phyloP scores from a whole-genome alignment of 805 yeast species.

The Kodamaea laetipori region DNA sequence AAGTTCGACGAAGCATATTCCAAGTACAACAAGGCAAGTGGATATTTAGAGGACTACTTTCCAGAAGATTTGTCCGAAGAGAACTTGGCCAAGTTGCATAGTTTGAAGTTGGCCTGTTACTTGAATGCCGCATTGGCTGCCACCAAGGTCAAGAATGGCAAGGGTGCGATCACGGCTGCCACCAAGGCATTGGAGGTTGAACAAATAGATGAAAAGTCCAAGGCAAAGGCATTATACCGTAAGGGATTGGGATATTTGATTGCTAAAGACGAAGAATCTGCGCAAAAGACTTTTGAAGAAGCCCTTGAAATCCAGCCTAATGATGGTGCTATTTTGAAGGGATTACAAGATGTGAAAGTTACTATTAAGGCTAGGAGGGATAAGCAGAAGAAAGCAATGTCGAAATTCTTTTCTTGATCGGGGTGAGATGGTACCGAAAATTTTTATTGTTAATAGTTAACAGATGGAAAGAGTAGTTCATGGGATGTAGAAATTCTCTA shows the following conservation, averaged over 20 bases:
- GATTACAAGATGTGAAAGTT: conserved; percentile 59
- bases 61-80: conserved; percentile 68
- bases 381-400: conserved; percentile 72
- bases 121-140: conserved; percentile 77
- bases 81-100: conserved; percentile 50
- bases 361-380: conserved; percentile 55
- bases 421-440: neutral
- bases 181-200: conserved; percentile 66
- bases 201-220: conserved; percentile 60
- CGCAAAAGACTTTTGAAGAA: conserved; percentile 61
- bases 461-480: neutral
- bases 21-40: conserved; percentile 74
- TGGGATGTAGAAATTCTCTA: too few relatives aligned
- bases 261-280: conserved; percentile 68
- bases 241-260: conserved; percentile 74
- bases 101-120: conserved; percentile 62
- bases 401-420: conserved; percentile 56
- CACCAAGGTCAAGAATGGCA: conserved; percentile 59
- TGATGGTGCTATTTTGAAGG: conserved; percentile 71
- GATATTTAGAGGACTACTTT: conserved; percentile 68
- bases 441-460: neutral
- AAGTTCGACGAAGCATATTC: conserved; percentile 55
- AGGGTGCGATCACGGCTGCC: conserved; percentile 59
- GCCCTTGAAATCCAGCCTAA: conserved; percentile 67
- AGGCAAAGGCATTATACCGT: conserved; percentile 85